These are phyloP conservation scores for Botrytis fragariae DNA, from an alignment of 2,329 filamentous ascomycete species.

Conservation along the genomic window DNA sequence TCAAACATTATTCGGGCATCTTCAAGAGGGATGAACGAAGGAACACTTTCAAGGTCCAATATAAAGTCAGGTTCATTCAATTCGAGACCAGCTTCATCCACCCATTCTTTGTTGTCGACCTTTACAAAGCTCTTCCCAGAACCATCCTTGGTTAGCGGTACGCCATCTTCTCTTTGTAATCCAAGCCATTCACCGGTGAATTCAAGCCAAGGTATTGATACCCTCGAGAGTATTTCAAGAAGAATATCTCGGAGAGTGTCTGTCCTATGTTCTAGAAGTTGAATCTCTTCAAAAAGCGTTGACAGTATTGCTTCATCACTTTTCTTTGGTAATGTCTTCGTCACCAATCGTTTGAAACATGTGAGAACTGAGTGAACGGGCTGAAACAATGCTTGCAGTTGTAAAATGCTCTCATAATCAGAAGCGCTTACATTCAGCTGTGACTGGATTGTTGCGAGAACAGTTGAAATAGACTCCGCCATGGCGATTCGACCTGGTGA, in stretches of 20 bases:
- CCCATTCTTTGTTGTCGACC: slow-evolving; percentile 52
- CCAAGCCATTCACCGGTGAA: slow-evolving; percentile 75
- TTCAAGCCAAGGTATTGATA: slow-evolving; percentile 64
- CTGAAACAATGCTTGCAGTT: slow-evolving; percentile 37
- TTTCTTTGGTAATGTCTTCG: slow-evolving; percentile 36
- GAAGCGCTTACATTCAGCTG: slow-evolving; percentile 32
- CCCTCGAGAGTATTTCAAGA: slow-evolving; percentile 62
- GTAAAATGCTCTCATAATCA: slow-evolving; percentile 35
- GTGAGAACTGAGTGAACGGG: slow-evolving; percentile 36
- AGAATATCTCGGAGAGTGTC: slow-evolving; percentile 61
- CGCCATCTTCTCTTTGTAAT: slow-evolving; percentile 56
- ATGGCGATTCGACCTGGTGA: slow-evolving; percentile 37
- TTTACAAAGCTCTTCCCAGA: slow-evolving; percentile 57
- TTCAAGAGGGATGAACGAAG: slow-evolving; percentile 68
- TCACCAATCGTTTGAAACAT: slow-evolving; percentile 36
- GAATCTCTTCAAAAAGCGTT: slow-evolving; percentile 59
- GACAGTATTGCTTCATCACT: slow-evolving; percentile 63
- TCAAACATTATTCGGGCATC: slow-evolving; percentile 74
- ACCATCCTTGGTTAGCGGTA: slow-evolving; percentile 51
- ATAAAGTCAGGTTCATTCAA: slow-evolving; percentile 58
- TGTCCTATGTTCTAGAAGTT: slow-evolving; percentile 62
- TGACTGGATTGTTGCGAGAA: slow-evolving; percentile 38
- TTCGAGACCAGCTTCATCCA: slow-evolving; percentile 59
- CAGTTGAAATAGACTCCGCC: slow-evolving; percentile 41
- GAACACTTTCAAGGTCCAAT: slow-evolving; percentile 64